Conservation (phyloP, 1,284 basidiomycete genomes). For the Wolfiporia cocos region DNA sequence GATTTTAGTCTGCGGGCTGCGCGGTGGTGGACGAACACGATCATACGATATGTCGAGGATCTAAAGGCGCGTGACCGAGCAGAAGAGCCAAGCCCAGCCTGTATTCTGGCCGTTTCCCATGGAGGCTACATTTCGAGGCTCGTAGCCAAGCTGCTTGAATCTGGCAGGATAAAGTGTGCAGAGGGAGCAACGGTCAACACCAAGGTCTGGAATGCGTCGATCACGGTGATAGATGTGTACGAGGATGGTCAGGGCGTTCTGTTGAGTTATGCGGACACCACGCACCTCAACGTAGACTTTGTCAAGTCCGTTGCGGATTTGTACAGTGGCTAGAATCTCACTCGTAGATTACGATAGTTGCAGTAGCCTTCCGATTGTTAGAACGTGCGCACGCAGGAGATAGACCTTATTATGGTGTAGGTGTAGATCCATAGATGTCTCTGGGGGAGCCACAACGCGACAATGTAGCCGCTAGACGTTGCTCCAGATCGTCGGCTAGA, state of each 20-base stretch:
- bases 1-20: slow-evolving; percentile 42
- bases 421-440: too few species aligned
- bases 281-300: slow-evolving; percentile 39
- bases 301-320: slow-evolving; percentile 47
- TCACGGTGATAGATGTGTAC: slow-evolving; percentile 52
- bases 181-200: slow-evolving; percentile 36
- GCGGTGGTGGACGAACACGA: slow-evolving; percentile 52
- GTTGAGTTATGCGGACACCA: slow-evolving; percentile 45
- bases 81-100: slow-evolving; percentile 20
- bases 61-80: slow-evolving; percentile 7
- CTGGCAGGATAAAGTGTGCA: slow-evolving; percentile 30
- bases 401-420: too few species aligned
- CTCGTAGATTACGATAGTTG: neutral
- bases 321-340: neutral
- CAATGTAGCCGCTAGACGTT: too few species aligned
- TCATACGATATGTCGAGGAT: slow-evolving; percentile 34
- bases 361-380: slow-evolving; percentile 11
- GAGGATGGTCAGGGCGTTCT: slow-evolving; percentile 36
- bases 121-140: slow-evolving; percentile 57
- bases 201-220: slow-evolving; percentile 49
- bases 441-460: too few species aligned
- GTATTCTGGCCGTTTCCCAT: slow-evolving; percentile 60
- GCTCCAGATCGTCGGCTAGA: too few species aligned
- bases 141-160: slow-evolving; percentile 38
- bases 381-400: too few species aligned